Evolutionary conservation across 768 basidiomycete genomes (phyloP).

Genomic region (Trichaptum fuscoviolaceum): DNA sequence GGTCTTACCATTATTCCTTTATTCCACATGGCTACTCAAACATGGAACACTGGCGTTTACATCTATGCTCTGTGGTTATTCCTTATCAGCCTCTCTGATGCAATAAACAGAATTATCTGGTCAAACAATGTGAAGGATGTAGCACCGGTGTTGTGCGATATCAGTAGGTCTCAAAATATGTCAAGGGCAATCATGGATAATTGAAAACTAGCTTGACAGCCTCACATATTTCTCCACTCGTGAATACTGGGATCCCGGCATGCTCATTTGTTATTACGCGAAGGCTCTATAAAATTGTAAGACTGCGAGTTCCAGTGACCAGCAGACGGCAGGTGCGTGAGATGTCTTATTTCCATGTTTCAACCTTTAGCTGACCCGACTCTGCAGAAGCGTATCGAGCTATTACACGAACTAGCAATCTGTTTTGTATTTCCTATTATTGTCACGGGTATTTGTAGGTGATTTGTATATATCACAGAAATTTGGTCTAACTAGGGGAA

Average conservation of each 20-base stretch:
- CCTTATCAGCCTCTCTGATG: conserved; percentile 19
- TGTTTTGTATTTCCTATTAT: neutral
- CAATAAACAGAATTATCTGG: conserved; percentile 36
- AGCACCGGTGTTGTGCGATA: conserved; percentile 49
- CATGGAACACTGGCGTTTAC: conserved; percentile 28
- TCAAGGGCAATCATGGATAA: no score
- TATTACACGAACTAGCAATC: neutral
- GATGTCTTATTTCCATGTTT: no score
- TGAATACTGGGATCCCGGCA: conserved; percentile 32
- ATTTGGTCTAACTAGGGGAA: neutral
- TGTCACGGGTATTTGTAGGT: neutral
- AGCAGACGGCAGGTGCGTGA: conserved; percentile 38
- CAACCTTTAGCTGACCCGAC: no score
- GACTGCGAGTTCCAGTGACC: conserved; percentile 45
- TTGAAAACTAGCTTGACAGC: conserved; percentile 26
- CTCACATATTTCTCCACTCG: conserved; percentile 29
- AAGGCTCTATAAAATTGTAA: conserved; percentile 43
- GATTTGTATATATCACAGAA: neutral
- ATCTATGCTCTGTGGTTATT: conserved; percentile 30
- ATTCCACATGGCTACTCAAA: conserved; percentile 37
- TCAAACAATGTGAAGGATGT: conserved; percentile 22
- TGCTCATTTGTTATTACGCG: conserved; percentile 42
- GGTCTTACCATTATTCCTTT: conserved; percentile 42
- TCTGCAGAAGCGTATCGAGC: neutral
- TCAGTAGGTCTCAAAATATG: conserved; percentile 32